Evolutionary conservation across 345 rosid species (phyloP), one percentile per base, ranked within the genome.

Genomic region (Viola odorata): DNA sequence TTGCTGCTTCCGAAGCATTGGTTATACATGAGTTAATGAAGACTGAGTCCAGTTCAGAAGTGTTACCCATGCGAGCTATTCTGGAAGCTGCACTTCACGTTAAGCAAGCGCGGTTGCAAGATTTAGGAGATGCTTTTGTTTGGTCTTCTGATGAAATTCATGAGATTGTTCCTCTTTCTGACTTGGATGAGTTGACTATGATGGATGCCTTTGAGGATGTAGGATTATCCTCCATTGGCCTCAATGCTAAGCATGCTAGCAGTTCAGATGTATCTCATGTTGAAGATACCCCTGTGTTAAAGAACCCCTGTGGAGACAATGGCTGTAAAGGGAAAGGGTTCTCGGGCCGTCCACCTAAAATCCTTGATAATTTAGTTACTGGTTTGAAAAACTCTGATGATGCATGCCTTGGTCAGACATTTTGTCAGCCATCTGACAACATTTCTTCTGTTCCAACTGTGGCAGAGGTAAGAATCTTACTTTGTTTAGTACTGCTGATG

Each of bases 1-100:
- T 86, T 67, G 84, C 89, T 41, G 92, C 92, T 53, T 86, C 87
- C 12, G 92, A 86, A 77, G 85, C 87, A 39, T 53, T 86, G 54
- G 80, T 68, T 60, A 86, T 86, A 52, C 72, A 84, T 72, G 85
- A 82, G 64, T 49, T 82, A 48, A 73, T 77, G 65, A 73, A 64
- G 54, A 55, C 58, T 62, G 85, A 60, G 32, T 59, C 78, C 60
- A 51, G 53, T 66, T 64, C 76, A 37, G 68, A 69, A 67, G 55
- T 53, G 55, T 66, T 85, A 12, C 59, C 78, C 5, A 62, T 60
- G 37, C 64, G 53, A 71, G 65, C 78, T 49, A 76, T 86, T 53
- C 84, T 86, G 65, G 85, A 86, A 75, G 74, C 78, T 66, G 78
- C 85, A 50, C 87, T 86, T 41, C 65, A 12, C 36, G 65, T 86